Base-by-base conservation (phyloP, 495 filamentous ascomycete genomes). In the Aspergillus indologenus region DNA sequence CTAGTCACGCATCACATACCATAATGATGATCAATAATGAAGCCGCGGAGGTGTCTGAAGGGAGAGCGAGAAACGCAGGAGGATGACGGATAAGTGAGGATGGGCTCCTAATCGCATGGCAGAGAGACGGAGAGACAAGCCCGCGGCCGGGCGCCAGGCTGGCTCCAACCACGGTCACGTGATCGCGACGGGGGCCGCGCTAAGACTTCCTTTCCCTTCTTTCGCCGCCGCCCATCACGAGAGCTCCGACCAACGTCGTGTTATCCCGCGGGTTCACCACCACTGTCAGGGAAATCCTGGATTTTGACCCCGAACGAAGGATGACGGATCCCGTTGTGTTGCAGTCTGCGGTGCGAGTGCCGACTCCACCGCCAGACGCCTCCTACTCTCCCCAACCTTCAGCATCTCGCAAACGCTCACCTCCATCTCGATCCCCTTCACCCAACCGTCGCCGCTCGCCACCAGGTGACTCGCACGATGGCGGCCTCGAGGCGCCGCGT, bases 331-430 rank as follows among this genome's bases (percentile, higher is more conserved):
- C 75, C 22, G 71, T 81, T 29, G 74, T 82, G 53, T 75, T 88
- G 54, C 83, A 86, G 63, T 88, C 86, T 43, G 85, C 87, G 29
- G 85, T 89, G 53, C 82, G 86, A 67, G 76, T 89, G 55, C 86
- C 86, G 42, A 86, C 86, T 5, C 85, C 86, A 59, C 81, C 85
- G 20, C 85, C 85, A 54, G 76, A 72, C 64, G 73, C 74, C 58
- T 65, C 72, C n/a, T 70, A 77, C 61, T 77, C 77, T 45, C 74
- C 79, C 48, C 60, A 67, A 34, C 67, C 72, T n/a, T 77, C 77
- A 54, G 73, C 66, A 46, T 76, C 80, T 58, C 82, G 84, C 52
- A 87, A 87, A 67, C 82, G 84, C 23, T 85, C 85, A 23, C 82
- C 84, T 52, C 74, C 79, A 17, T 86, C 85, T 54, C 80, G 82